Base-by-base conservation (phyloP, 257 asterid genomes). In the Petunia secreta region DNA sequence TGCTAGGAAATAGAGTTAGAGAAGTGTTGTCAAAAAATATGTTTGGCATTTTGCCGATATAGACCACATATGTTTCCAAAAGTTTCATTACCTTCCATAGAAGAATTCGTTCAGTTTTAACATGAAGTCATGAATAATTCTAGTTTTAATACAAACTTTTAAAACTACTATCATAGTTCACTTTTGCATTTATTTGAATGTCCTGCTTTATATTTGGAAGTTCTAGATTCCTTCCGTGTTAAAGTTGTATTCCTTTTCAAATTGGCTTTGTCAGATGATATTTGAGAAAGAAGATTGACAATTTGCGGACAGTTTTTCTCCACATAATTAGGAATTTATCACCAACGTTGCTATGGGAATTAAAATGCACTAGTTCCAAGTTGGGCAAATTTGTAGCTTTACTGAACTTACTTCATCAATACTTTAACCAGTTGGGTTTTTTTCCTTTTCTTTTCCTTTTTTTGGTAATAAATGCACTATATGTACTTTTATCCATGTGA, bases 261-360 rank as follows among this genome's bases (percentile, higher is more conserved):
- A 14, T 69, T 44, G 57, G 4, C 40, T 16, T 69, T 69, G 58
- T 69, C 8, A 50, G 62, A 48, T 71, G 44, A 71, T 50, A 71
- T 1, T 48, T 48, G 43, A 71, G 60, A 48, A 11, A 46, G 39
- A 44, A 3, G 41, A 48, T 34, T 71, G 77, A 48, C 46, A 16
- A 57, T 50, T 25, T 4, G 76, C 16, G 46, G 0, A 54, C n/a
- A 54, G 59, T 13, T 10, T 13, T 13, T 3, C 14, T 14, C 59
- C 59, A 54, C 59, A 52, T 52, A 52, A 8, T 52, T 52, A 14
- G 1, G n/a, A 54, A 54, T 54, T 13, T 54, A 13, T 54, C 59
- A 54, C 1, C 55, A 8, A 52, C 10, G 0, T 52, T 52, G 25
- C 25, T 25, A 25, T 25, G 25, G 25, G 25, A 25, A 25, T 25